A percentile compares a stretch with the other conserved stretches of the same genome.
These are phyloP conservation scores for Ogataea ganodermae DNA, from an alignment of 805 yeast species.

Conservation along the genomic window DNA sequence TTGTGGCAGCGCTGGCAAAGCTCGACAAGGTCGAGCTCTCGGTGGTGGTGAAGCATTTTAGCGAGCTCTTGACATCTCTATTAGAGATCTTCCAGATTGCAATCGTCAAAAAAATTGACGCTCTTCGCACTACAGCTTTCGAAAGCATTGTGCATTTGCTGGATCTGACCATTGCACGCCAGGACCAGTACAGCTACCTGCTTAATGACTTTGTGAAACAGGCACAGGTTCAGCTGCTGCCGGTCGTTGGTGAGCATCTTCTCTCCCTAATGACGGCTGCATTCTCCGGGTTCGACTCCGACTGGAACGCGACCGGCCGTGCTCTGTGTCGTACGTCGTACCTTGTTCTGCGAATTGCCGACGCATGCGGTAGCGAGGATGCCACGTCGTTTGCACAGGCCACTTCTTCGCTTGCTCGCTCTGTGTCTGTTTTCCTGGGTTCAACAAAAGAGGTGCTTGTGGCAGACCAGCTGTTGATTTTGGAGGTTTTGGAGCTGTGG, in stretches of 20 bases:
- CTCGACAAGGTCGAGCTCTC: conserved; percentile 56
- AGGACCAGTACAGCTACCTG: conserved; percentile 60
- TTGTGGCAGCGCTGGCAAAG: conserved; percentile 48
- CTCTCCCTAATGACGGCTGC: conserved; percentile 47
- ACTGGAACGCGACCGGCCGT: conserved; percentile 65
- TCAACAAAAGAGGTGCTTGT: conserved; percentile 48
- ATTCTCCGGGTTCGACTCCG: conserved; percentile 49
- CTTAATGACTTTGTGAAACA: conserved; percentile 50
- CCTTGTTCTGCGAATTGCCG: conserved; percentile 48
- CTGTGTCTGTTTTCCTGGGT: conserved; percentile 46
- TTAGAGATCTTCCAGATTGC: conserved; percentile 37
- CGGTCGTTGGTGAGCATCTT: conserved; percentile 54
- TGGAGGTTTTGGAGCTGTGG: conserved; percentile 62
- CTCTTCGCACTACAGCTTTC: conserved; percentile 42
- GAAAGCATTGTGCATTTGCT: conserved; percentile 60
- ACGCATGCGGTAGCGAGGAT: conserved; percentile 18
- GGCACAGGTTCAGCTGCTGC: too few relatives aligned
- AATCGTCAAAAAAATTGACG: conserved; percentile 18
- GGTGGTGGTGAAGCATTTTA: conserved; percentile 60
- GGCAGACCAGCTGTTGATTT: conserved; percentile 62
- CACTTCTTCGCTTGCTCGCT: conserved; percentile 35
- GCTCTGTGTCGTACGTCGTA: conserved; percentile 62
- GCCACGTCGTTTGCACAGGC: conserved; percentile 13
- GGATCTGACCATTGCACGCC: conserved; percentile 64
- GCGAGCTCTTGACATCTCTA: conserved; percentile 49